A percentile compares a stretch with the other conserved stretches of the same genome.
Conservation (phyloP, 108 stramenopile species). For the Asterionellopsis glacialis region DNA sequence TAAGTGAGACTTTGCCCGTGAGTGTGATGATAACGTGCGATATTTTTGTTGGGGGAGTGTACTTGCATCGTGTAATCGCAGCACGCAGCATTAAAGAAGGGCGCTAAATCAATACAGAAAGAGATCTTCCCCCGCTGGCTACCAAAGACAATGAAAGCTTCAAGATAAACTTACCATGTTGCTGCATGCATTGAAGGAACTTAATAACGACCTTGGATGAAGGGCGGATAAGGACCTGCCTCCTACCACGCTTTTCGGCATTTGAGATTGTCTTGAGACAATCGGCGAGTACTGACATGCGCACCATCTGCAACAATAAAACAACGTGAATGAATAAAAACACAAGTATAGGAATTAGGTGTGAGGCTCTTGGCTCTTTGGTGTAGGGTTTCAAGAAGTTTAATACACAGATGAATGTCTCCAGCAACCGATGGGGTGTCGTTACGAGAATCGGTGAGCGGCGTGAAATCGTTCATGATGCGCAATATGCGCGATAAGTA, state of each 20-base stretch:
- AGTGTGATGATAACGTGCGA: slow-evolving; percentile 44
- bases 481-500: too few species aligned
- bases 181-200: slow-evolving; percentile 99
- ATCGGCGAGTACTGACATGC: slow-evolving; percentile 99
- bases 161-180: slow-evolving; percentile 84
- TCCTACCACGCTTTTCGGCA: slow-evolving; percentile 99
- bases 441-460: too few species aligned
- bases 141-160: neutral
- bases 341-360: neutral
- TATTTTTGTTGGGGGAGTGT: slow-evolving; percentile 24
- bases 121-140: neutral
- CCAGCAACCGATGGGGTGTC: too few species aligned
- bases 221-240: slow-evolving; percentile 98
- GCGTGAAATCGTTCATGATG: too few species aligned
- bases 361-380: neutral
- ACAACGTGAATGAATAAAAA: neutral
- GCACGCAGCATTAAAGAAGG: slow-evolving; percentile 17
- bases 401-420: too few species aligned
- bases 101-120: slow-evolving; percentile 24
- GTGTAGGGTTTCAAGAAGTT: neutral
- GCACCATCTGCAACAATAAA: slow-evolving; percentile 86
- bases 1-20: slow-evolving; percentile 36
- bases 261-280: slow-evolving; percentile 99
- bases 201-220: slow-evolving; percentile 99
- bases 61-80: slow-evolving; percentile 37